Conservation (phyloP, 2,329 filamentous ascomycete species). For the Aspergillus pseudotamarii region DNA sequence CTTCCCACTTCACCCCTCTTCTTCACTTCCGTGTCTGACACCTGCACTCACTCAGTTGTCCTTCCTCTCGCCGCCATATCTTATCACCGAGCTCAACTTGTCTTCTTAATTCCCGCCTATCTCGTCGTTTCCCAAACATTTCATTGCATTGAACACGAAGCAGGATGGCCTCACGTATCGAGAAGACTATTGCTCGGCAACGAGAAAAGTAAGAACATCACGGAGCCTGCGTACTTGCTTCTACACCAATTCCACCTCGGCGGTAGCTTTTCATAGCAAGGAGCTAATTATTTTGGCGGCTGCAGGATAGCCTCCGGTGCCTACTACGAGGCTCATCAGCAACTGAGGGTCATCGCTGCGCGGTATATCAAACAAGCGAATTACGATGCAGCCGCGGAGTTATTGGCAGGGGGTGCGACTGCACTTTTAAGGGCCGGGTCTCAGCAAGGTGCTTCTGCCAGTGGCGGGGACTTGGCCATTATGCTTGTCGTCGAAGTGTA, state of each 20-base stretch:
- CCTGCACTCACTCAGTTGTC: background rate
- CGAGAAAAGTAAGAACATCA: constrained; percentile 66
- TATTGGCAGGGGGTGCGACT: constrained; percentile 80
- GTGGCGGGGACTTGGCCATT: constrained; percentile 85
- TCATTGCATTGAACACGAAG: background rate
- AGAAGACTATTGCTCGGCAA: constrained; percentile 73
- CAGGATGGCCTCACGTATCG: constrained; percentile 55
- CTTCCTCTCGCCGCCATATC: background rate
- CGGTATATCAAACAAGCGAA: constrained; percentile 89
- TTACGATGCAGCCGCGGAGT: constrained; percentile 82
- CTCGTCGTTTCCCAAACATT: background rate
- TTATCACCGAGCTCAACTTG: background rate
- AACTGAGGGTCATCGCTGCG: constrained; percentile 91
- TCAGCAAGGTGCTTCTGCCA: constrained; percentile 89
- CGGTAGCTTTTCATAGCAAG: background rate
- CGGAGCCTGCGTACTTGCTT: constrained; percentile 9
- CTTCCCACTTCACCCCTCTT: background rate
- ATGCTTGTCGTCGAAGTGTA: constrained; percentile 89
- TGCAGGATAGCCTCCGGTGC: constrained; percentile 82
- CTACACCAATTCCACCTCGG: background rate
- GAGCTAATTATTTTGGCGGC: constrained; percentile 10
- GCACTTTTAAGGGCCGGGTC: constrained; percentile 65
- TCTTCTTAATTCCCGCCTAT: background rate
- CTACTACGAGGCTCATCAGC: constrained; percentile 98
- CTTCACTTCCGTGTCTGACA: background rate